Conservation (phyloP, 345 rosid species). For the Arabis hirsuta region DNA sequence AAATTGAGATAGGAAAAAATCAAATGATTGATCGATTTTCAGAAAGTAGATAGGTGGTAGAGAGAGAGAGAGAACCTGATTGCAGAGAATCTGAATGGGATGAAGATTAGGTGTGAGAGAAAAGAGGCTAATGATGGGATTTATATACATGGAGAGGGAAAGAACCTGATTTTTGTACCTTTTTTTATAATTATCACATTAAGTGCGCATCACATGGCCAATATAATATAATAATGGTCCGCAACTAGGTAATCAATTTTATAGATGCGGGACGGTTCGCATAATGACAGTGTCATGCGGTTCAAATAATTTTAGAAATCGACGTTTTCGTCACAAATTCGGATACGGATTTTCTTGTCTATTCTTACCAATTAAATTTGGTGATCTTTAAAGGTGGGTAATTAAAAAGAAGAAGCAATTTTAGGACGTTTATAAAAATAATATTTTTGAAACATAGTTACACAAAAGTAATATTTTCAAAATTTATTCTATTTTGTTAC, state of each 20-base stretch:
- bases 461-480: too few relatives aligned
- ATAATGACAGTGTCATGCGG: too few relatives aligned
- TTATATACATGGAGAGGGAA: slow-evolving; percentile 4
- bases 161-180: neutral
- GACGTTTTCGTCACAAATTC: too few relatives aligned
- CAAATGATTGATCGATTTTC: neutral
- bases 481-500: too few relatives aligned
- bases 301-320: too few relatives aligned
- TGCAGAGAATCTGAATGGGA: slow-evolving; percentile 14
- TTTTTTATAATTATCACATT: neutral
- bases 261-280: too few relatives aligned
- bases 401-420: too few relatives aligned
- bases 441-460: too few relatives aligned
- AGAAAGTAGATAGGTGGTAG: neutral
- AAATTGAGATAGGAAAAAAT: neutral
- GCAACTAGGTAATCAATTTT: slow-evolving; percentile 4
- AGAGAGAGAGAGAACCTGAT: slow-evolving; percentile 28
- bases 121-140: slow-evolving; percentile 4
- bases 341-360: too few relatives aligned
- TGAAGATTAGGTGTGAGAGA: slow-evolving; percentile 24
- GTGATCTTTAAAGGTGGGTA: too few relatives aligned
- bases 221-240: slow-evolving; percentile 2
- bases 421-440: too few relatives aligned
- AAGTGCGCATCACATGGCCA: slow-evolving; percentile 12
- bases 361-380: too few relatives aligned